Evolutionary conservation across 495 filamentous ascomycete genomes (phyloP).

Genomic region (Penicillium goetzii): DNA sequence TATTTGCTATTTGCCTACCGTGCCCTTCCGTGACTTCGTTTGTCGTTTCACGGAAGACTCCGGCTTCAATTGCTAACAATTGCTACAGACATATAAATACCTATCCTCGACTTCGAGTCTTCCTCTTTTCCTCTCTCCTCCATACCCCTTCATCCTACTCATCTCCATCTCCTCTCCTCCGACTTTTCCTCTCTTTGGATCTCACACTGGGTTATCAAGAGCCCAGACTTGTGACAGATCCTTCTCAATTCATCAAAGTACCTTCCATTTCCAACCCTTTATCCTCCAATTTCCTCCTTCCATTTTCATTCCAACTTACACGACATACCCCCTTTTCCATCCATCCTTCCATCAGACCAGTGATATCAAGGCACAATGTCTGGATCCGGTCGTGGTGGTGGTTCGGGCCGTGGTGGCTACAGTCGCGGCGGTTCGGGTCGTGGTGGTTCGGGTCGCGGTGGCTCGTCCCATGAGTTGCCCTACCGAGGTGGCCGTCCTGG

Average conservation of each 20-base stretch:
- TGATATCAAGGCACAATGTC: conserved; percentile 16
- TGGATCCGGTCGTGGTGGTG: conserved; percentile 5
- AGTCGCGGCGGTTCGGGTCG: not conserved
- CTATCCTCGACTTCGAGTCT: not conserved
- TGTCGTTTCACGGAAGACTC: not conserved
- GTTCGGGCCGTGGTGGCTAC: not conserved
- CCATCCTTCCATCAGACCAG: not conserved
- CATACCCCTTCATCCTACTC: not conserved
- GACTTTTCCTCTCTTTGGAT: no score
- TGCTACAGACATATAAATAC: not conserved
- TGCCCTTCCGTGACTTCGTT: not conserved
- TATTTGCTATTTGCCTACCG: not conserved
- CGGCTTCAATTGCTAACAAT: not conserved
- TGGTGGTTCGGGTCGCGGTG: conserved; percentile 1
- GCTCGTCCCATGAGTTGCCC: not conserved
- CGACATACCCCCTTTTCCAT: not conserved
- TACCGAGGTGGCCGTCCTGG: conserved; percentile 9
- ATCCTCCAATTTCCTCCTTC: not conserved
- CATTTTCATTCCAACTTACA: not conserved
- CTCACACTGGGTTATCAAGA: not conserved
- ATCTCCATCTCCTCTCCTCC: not conserved
- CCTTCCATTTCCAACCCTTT: not conserved
- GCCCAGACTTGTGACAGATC: conserved; percentile 1
- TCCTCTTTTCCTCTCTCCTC: not conserved
- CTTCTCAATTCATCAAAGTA: not conserved